phyloP scores from a whole-genome alignment of 805 yeast genomes.

The Ogataea pignaliae region DNA sequence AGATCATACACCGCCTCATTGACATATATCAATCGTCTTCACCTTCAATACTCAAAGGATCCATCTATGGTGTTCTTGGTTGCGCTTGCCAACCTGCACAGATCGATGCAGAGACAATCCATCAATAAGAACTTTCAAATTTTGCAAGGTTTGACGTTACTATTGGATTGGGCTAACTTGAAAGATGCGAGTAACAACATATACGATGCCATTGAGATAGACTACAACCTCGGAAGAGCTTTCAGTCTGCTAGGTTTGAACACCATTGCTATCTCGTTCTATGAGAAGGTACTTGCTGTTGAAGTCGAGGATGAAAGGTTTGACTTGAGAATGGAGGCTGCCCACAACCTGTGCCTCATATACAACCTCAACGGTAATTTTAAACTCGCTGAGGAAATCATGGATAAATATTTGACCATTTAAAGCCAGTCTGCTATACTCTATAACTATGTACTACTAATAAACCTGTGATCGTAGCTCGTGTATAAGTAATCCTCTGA shows the following conservation, averaged over 20 bases:
- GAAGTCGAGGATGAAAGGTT: slow-evolving; percentile 39
- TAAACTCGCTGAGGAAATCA: slow-evolving; percentile 54
- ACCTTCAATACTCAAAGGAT: slow-evolving; percentile 62
- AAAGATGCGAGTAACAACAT: slow-evolving; percentile 29
- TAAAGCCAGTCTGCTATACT: slow-evolving; percentile 5
- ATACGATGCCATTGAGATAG: slow-evolving; percentile 67
- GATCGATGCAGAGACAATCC: slow-evolving; percentile 89
- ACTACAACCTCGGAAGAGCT: slow-evolving; percentile 78
- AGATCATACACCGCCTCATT: slow-evolving; percentile 80
- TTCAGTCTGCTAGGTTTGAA: slow-evolving; percentile 81
- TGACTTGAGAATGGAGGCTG: slow-evolving; percentile 72
- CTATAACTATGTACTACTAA: too few relatives aligned
- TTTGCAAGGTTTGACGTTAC: slow-evolving; percentile 77
- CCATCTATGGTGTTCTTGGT: slow-evolving; percentile 73
- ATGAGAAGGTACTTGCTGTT: slow-evolving; percentile 56
- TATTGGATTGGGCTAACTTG: slow-evolving; percentile 62
- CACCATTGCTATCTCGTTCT: slow-evolving; percentile 68
- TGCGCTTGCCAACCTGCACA: slow-evolving; percentile 79
- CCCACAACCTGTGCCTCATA: slow-evolving; percentile 75
- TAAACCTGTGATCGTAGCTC: too few relatives aligned
- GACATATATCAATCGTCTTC: slow-evolving; percentile 70
- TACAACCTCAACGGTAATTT: slow-evolving; percentile 75
- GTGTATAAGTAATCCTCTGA: too few relatives aligned
- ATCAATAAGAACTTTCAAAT: slow-evolving; percentile 82
- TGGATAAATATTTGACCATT: slow-evolving; percentile 54